These are phyloP conservation scores for Centella asiatica DNA, from an alignment of 129 eudicot species.

Conservation along the genomic window DNA sequence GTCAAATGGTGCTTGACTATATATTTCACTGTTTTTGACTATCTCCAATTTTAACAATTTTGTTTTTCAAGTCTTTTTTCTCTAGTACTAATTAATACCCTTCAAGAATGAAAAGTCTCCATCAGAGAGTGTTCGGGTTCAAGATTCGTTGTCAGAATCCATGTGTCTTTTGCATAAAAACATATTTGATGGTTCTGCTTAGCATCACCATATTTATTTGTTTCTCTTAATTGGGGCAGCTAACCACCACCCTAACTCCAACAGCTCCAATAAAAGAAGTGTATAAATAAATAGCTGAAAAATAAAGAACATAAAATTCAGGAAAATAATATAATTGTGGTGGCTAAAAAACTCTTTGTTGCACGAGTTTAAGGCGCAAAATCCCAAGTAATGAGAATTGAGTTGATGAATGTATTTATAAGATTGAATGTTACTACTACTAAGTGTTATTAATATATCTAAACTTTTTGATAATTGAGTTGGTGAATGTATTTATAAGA, in stretches of 20 bases:
- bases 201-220: background rate
- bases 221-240: background rate
- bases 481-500: too few relatives aligned
- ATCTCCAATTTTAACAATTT: background rate
- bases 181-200: background rate
- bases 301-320: background rate
- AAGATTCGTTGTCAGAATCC: constrained; percentile 4
- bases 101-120: background rate
- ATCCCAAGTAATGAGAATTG: too few relatives aligned
- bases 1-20: background rate
- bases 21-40: background rate
- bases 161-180: background rate
- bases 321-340: too few relatives aligned
- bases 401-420: too few relatives aligned
- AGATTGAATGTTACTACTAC: too few relatives aligned
- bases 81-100: background rate
- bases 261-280: background rate
- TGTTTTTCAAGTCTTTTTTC: background rate
- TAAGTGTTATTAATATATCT: too few relatives aligned
- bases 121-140: background rate
- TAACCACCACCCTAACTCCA: background rate
- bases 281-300: background rate
- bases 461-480: too few relatives aligned
- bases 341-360: too few relatives aligned
- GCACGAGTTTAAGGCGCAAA: background rate